These are phyloP conservation scores for Magnolia sinica DNA, from an alignment of 164 flowering plant species.

Conservation along the genomic window DNA sequence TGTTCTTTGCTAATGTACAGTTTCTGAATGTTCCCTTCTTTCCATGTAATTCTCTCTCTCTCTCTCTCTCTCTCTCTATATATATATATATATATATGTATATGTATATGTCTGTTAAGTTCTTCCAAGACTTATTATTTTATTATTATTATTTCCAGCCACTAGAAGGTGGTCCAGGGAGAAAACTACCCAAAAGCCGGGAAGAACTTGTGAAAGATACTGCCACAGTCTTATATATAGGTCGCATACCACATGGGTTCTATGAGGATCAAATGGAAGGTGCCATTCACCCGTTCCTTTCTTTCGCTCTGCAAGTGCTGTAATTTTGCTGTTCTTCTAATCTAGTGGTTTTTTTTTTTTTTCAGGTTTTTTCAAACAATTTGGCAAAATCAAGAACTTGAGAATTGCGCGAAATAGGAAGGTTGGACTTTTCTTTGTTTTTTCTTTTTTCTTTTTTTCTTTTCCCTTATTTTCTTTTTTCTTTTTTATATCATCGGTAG, in stretches of 20 bases:
- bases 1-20: background rate
- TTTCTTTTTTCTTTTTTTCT: background rate
- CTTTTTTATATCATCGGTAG: background rate
- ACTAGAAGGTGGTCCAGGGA: slow-evolving; percentile 73
- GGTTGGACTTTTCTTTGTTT: slow-evolving; percentile 34
- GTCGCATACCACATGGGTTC: slow-evolving; percentile 90
- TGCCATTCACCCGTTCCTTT: slow-evolving; percentile 8
- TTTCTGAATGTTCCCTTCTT: background rate
- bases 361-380: slow-evolving; percentile 73
- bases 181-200: slow-evolving; percentile 33
- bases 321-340: background rate
- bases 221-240: slow-evolving; percentile 75
- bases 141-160: slow-evolving; percentile 36
- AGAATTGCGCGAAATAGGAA: slow-evolving; percentile 79
- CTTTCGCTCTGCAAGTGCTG: background rate
- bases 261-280: slow-evolving; percentile 90
- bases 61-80: no score
- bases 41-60: background rate
- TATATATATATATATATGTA: no score
- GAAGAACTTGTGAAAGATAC: slow-evolving; percentile 27
- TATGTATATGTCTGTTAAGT: background rate
- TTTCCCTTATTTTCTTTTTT: background rate
- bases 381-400: slow-evolving; percentile 67
- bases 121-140: background rate
- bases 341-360: slow-evolving; percentile 1